These are phyloP conservation scores for Phytophthora hybrid DNA, from an alignment of 352 stramenopile species.

Conservation along the genomic window DNA sequence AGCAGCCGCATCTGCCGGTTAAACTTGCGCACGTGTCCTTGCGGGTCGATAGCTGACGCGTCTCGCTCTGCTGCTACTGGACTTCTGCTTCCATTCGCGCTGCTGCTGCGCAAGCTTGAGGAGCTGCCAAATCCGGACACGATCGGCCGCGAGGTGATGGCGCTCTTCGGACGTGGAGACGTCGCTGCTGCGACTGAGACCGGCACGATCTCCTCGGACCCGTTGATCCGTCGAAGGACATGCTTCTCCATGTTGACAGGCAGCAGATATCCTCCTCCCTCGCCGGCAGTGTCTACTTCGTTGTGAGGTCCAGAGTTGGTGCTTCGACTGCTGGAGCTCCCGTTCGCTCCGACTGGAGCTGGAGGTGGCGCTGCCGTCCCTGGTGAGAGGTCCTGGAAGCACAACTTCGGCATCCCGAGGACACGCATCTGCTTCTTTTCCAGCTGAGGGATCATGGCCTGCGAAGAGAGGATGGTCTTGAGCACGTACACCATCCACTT, in stretches of 20 bases:
- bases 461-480: slow-evolving; percentile 72
- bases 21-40: slow-evolving; percentile 71
- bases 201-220: slow-evolving; percentile 34
- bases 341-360: neutral
- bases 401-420: slow-evolving; percentile 60
- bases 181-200: slow-evolving; percentile 14
- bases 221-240: slow-evolving; percentile 33
- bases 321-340: slow-evolving; percentile 28
- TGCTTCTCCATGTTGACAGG: slow-evolving; percentile 65
- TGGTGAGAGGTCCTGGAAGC: slow-evolving; percentile 47
- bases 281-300: slow-evolving; percentile 7
- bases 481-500: slow-evolving; percentile 80
- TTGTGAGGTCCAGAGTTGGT: slow-evolving; percentile 13
- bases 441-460: slow-evolving; percentile 67
- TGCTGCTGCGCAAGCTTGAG: slow-evolving; percentile 14
- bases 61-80: slow-evolving; percentile 1
- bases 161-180: slow-evolving; percentile 19
- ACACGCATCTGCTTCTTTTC: slow-evolving; percentile 75
- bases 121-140: slow-evolving; percentile 3
- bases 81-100: slow-evolving; percentile 4
- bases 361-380: neutral
- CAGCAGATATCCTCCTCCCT: slow-evolving; percentile 53
- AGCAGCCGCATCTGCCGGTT: slow-evolving; percentile 74
- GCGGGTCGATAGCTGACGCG: slow-evolving; percentile 41
- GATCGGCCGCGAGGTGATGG: slow-evolving; percentile 11